Evolutionary conservation across 2,329 filamentous ascomycete genomes (phyloP).

Genomic region (Botrytis galanthina): DNA sequence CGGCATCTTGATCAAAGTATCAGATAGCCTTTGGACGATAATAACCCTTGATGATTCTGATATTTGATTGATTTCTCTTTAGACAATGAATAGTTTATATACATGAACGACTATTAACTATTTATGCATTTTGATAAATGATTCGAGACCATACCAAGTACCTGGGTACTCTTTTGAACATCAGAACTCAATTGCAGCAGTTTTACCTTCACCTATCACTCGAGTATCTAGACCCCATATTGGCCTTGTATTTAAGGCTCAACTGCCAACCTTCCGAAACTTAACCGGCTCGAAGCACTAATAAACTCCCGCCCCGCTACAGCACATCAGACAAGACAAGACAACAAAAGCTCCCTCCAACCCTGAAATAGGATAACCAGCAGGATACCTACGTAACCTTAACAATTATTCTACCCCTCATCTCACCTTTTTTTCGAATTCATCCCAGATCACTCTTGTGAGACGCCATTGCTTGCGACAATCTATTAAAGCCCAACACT

Average conservation of each 20-base stretch:
- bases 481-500: background rate
- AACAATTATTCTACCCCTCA: constrained; percentile 17
- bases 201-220: background rate
- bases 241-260: background rate
- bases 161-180: background rate
- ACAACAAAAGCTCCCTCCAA: constrained; percentile 4
- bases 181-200: background rate
- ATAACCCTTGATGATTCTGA: background rate
- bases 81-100: background rate
- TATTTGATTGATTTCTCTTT: background rate
- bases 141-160: background rate
- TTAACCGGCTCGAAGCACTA: constrained; percentile 1
- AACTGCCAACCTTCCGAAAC: background rate
- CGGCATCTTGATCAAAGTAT: background rate
- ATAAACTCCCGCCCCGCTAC: background rate
- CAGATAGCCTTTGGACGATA: background rate
- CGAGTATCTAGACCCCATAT: background rate
- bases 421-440: background rate
- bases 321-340: constrained; percentile 15
- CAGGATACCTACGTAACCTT: constrained; percentile 16
- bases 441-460: background rate
- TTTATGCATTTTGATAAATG: background rate
- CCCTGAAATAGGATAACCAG: constrained; percentile 9
- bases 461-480: background rate
- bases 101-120: background rate